These are phyloP conservation scores for Aspergillus alliaceus DNA, from an alignment of 2,329 filamentous ascomycete species.

Conservation along the genomic window DNA sequence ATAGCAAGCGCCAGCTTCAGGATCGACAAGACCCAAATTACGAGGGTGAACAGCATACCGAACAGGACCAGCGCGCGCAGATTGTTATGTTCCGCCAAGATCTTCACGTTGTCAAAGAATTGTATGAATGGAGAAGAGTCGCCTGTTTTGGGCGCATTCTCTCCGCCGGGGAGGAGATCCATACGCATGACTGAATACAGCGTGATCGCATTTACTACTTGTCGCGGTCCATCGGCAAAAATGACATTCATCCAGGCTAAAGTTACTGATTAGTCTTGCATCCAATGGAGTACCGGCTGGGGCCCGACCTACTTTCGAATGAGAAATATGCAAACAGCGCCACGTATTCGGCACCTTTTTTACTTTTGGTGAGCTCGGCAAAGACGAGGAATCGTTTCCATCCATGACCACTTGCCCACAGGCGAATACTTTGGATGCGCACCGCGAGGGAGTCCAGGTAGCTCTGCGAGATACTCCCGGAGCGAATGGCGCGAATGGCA, in stretches of 20 bases:
- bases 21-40: slow-evolving; percentile 84
- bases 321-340: slow-evolving; percentile 90
- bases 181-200: slow-evolving; percentile 79
- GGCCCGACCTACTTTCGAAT: slow-evolving; percentile 55
- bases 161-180: slow-evolving; percentile 65
- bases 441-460: slow-evolving; percentile 88
- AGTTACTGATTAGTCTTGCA: slow-evolving; percentile 22
- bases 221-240: slow-evolving; percentile 86
- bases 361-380: slow-evolving; percentile 84
- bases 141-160: slow-evolving; percentile 54
- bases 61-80: slow-evolving; percentile 80
- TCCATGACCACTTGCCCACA: slow-evolving; percentile 68
- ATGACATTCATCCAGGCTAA: slow-evolving; percentile 83
- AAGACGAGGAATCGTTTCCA: slow-evolving; percentile 93
- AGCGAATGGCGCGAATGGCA: slow-evolving; percentile 76
- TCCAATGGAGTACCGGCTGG: neutral
- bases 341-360: slow-evolving; percentile 85
- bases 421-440: slow-evolving; percentile 77
- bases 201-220: slow-evolving; percentile 86
- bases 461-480: slow-evolving; percentile 84
- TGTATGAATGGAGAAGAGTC: slow-evolving; percentile 63
- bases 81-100: slow-evolving; percentile 70
- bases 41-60: slow-evolving; percentile 86
- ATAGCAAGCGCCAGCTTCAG: slow-evolving; percentile 71
- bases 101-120: slow-evolving; percentile 80